Percentiles rank a stretch among this genome's conserved stretches.
These are phyloP conservation scores for Leishmania mexicana DNA, from an alignment of 208 protist genomes.

Conservation along the genomic window DNA sequence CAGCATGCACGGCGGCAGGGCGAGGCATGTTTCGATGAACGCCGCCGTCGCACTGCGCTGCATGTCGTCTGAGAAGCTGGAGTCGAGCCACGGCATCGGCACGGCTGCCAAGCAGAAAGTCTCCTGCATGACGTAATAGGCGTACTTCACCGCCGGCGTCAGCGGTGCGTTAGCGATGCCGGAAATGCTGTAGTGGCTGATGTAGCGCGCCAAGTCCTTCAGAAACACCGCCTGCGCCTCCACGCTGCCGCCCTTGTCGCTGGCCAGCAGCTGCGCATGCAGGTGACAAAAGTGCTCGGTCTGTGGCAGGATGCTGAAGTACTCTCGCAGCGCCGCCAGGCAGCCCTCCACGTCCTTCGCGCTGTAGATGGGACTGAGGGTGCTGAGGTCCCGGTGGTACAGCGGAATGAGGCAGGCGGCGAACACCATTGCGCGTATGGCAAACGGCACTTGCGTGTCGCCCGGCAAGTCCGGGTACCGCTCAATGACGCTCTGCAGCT, in stretches of 20 bases:
- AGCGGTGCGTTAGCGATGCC: slow-evolving; percentile 29
- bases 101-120: slow-evolving; percentile 49
- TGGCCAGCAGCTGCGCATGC: slow-evolving; percentile 68
- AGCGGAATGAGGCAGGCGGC: slow-evolving; percentile 50
- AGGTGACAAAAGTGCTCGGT: slow-evolving; percentile 63
- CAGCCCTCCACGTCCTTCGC: slow-evolving; percentile 32
- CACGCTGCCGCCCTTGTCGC: slow-evolving; percentile 34
- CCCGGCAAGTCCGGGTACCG: slow-evolving; percentile 30
- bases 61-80: slow-evolving; percentile 36
- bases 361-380: slow-evolving; percentile 27
- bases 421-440: slow-evolving; percentile 55
- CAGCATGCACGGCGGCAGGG: slow-evolving; percentile 61
- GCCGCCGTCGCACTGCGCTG: slow-evolving; percentile 46
- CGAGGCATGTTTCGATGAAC: slow-evolving; percentile 61
- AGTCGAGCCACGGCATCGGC: slow-evolving; percentile 68
- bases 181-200: slow-evolving; percentile 32
- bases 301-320: slow-evolving; percentile 40
- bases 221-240: slow-evolving; percentile 44
- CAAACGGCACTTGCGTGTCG: slow-evolving; percentile 46
- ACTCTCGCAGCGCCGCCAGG: slow-evolving; percentile 29
- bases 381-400: slow-evolving; percentile 39
- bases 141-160: slow-evolving; percentile 66
- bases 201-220: slow-evolving; percentile 34
- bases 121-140: slow-evolving; percentile 78
- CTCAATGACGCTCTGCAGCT: slow-evolving; percentile 36